Base-by-base conservation (phyloP, 1,284 basidiomycete species). In the Irpex sp. region DNA sequence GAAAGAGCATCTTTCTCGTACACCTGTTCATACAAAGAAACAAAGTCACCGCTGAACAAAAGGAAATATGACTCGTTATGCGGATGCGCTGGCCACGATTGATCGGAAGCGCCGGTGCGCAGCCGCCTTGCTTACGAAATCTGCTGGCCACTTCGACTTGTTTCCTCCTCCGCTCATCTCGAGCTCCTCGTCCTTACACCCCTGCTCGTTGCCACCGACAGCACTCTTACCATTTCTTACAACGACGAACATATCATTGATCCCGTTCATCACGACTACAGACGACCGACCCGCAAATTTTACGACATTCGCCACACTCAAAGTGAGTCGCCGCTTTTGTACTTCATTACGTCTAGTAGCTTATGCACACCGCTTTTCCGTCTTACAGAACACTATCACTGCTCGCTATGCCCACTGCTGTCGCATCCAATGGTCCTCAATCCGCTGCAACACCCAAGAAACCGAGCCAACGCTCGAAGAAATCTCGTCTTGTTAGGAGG, bases 401-500 rank as follows among this genome's bases (percentile, higher is more conserved):
- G 21, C 36, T 31, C 8, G 17, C 7, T 36, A 56, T 56, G 54
- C 54, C 54, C 34, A 56, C 54, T 31, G 21, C 54, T n/a, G 15
- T 37, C 17, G 31, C 54, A 34, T 37, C 54, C 13, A 56, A 56
- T 17, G 54, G 54, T 13, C 11, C 54, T 5, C 11, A 26, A 36
- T 15, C 26, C 17, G 13, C 54, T 31, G 13, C n/a, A n/a, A 26
- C 52, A 26, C 19, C 47, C 15, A 63, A 59, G 58, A 55, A 55
- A 21, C 51, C 40, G n/a, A 26, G 11, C 34, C 54, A 56, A 21
- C 55, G 21, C 38, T 11, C 56, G 26, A 66, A 65, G 64, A 96
- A 79, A 69, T 75, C 77, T 31, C 76, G 82, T 59, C 65, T 74
- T 34, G 73, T 77, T 54, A 76, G 76, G 66, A 76, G 82, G 64